Evolutionary conservation across 2,329 filamentous ascomycete genomes (phyloP), one percentile per base, ranked within the genome.

Genomic region (Neurospora crassa): DNA sequence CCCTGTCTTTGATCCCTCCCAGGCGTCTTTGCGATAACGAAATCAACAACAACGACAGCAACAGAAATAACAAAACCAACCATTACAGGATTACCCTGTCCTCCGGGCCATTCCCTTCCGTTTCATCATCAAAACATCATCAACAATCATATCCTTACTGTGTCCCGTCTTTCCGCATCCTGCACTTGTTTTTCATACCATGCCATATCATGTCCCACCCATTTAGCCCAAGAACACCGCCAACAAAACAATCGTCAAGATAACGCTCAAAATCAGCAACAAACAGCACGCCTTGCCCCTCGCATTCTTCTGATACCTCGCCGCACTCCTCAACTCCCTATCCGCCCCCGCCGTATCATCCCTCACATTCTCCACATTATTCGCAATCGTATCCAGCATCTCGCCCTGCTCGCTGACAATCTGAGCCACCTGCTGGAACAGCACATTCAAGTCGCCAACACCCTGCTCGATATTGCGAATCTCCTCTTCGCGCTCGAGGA

Each of bases 391-490:
- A 78, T 95, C 91, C 40, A 99, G 85, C 81, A 92, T 89, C 76
- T 93, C 92, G 69, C 96, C 96, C 82, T 99, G 96, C 82, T 98
- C 95, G 73, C 89, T 89, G 69, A 99, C 94, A 80, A 99, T 97
- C 80, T 97, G 94, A 67, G 95, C 96, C n/a, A 99, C 94, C 83
- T 99, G 95, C 74, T 94, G 88, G 85, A 99, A 99, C 63, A 99
- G 87, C 78, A 98, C 96, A 78, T 99, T 99, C 74, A 99, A 84
- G 78, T 99, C 96, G 70, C 92, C 92, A 7, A 99, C 96, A 70
- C 92, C 94, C 81, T 97, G 94, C 83, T 98, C 96, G 77, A 99
- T 99, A 79, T 97, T 96, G 73, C 94, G 91, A 75, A 99, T 99
- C 83, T 99, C 96, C 71, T 93, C 90, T 81, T 99, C 96, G 70